phyloP scores from a whole-genome alignment of 163 green algal species.

The Scenedesmus sp. region DNA sequence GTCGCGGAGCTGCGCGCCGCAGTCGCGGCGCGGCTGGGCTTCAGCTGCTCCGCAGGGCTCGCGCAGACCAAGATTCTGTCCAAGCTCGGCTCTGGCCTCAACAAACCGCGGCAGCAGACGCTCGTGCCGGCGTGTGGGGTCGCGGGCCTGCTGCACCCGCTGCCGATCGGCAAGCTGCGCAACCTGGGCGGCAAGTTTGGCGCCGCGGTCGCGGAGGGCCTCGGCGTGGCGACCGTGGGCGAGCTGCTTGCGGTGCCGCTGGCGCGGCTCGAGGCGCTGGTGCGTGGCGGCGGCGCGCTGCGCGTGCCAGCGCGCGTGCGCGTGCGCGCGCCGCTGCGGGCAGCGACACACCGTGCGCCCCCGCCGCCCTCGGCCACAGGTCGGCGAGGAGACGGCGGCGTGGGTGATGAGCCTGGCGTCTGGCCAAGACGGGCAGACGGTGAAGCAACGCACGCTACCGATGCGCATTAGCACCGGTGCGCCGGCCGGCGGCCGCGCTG shows the following conservation, averaged over 20 bases:
- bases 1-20: slow-evolving; percentile 64
- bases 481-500: slow-evolving; percentile 52
- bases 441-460: slow-evolving; percentile 69
- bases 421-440: slow-evolving; percentile 68
- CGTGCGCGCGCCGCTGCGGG: slow-evolving; percentile 7
- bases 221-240: slow-evolving; percentile 45
- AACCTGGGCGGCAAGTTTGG: slow-evolving; percentile 83
- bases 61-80: slow-evolving; percentile 82
- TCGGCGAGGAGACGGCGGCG: not conserved
- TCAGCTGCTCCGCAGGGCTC: slow-evolving; percentile 62
- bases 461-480: too few relatives aligned
- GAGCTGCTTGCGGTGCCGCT: slow-evolving; percentile 67
- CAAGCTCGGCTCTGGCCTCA: slow-evolving; percentile 81
- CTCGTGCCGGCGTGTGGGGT: slow-evolving; percentile 68
- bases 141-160: slow-evolving; percentile 59
- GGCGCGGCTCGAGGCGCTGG: slow-evolving; percentile 57
- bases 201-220: slow-evolving; percentile 49
- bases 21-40: slow-evolving; percentile 70
- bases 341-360: too few relatives aligned
- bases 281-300: too few relatives aligned
- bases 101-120: slow-evolving; percentile 85
- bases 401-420: slow-evolving; percentile 56
- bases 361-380: too few relatives aligned
- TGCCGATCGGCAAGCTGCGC: slow-evolving; percentile 70
- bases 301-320: too few relatives aligned